These are phyloP conservation scores for Saitozyma sp. DNA, from an alignment of 768 basidiomycete genomes.

Conservation along the genomic window DNA sequence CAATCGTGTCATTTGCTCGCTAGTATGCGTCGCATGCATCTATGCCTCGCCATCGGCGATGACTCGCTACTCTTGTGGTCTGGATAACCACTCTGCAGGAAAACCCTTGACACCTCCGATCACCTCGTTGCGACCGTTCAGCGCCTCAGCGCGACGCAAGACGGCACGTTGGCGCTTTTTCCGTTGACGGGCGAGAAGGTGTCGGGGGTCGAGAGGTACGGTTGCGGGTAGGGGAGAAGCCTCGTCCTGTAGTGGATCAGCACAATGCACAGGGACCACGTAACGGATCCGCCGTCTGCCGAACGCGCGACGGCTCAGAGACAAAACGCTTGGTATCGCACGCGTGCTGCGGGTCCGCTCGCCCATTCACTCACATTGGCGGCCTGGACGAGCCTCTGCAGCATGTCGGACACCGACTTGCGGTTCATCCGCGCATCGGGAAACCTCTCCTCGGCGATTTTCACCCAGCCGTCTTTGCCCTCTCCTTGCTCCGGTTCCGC, in stretches of 20 bases:
- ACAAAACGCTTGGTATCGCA: too few relatives aligned
- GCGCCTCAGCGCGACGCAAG: slow-evolving; percentile 54
- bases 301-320: too few relatives aligned
- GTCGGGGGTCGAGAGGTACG: slow-evolving; percentile 78
- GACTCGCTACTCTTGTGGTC: too few relatives aligned
- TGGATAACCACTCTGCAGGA: slow-evolving; percentile 69
- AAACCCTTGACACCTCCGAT: slow-evolving; percentile 72
- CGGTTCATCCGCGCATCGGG: slow-evolving; percentile 79
- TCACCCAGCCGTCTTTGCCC: slow-evolving; percentile 72
- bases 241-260: slow-evolving; percentile 19
- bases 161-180: slow-evolving; percentile 57
- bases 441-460: slow-evolving; percentile 88
- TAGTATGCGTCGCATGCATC: too few relatives aligned
- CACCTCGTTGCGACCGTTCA: slow-evolving; percentile 54
- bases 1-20: too few relatives aligned
- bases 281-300: too few relatives aligned
- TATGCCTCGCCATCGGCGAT: too few relatives aligned
- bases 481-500: slow-evolving; percentile 2
- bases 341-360: too few relatives aligned
- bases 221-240: slow-evolving; percentile 46
- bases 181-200: slow-evolving; percentile 68
- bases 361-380: slow-evolving; percentile 69
- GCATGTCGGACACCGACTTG: slow-evolving; percentile 86
- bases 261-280: neutral
- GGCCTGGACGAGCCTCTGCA: slow-evolving; percentile 74